A percentile compares a stretch with the other conserved stretches of the same genome.
Conservation (phyloP, 805 yeast species). For the Saccharomyces cerevisiae region DNA sequence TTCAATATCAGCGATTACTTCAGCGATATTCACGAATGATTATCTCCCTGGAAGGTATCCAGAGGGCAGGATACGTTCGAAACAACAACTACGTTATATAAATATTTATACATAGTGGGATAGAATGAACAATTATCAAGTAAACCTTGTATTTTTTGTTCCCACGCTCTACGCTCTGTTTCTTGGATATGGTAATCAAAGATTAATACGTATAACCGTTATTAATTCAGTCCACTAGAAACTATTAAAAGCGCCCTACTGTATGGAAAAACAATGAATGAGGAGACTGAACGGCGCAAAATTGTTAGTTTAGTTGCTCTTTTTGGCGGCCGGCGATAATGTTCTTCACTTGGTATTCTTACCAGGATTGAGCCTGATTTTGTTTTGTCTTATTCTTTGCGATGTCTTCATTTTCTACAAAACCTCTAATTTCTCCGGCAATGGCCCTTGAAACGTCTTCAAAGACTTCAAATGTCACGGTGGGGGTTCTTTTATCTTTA, state of each 20-base stretch:
- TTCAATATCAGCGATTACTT: conserved; percentile 62
- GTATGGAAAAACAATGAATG: too few species aligned
- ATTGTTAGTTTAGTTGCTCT: background rate
- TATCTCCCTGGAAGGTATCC: background rate
- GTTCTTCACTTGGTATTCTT: background rate
- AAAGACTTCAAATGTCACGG: conserved; percentile 31
- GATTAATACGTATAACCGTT: background rate
- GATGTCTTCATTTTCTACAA: conserved; percentile 21
- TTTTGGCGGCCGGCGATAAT: background rate
- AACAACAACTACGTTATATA: background rate
- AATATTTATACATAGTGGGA: background rate
- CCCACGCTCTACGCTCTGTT: too few species aligned
- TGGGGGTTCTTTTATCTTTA: conserved; percentile 10
- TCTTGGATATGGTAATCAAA: too few species aligned
- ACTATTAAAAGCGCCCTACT: too few species aligned
- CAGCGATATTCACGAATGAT: conserved; percentile 13
- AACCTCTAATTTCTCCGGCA: conserved; percentile 28
- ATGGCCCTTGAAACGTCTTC: conserved; percentile 25
- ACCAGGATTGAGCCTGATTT: conserved; percentile 25
- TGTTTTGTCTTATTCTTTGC: conserved; percentile 10
- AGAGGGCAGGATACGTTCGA: background rate
- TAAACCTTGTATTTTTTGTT: background rate
- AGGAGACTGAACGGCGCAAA: too few species aligned
- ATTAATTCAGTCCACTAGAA: background rate
- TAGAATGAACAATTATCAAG: background rate